phyloP scores from a whole-genome alignment of 73 alveolate species.

The Strombidium stylifer region DNA sequence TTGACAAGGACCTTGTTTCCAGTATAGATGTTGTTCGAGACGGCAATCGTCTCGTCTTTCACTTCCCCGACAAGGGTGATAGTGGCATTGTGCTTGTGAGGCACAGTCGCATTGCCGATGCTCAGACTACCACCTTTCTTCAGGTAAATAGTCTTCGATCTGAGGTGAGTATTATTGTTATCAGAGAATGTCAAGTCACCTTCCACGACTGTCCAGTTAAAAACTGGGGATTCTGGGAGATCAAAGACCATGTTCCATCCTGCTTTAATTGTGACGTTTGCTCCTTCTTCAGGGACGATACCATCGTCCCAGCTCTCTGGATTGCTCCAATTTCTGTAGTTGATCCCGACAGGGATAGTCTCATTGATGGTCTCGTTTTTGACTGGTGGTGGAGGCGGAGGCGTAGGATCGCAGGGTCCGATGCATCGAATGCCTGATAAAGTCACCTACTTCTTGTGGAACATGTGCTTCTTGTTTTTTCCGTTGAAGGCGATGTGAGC shows the following conservation, averaged over 20 bases:
- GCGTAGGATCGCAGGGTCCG: neutral
- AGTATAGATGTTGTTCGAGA: constrained; percentile 26
- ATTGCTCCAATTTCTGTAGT: constrained; percentile 16
- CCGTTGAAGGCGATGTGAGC: neutral
- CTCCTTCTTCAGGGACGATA: constrained; percentile 12
- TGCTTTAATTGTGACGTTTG: constrained; percentile 10
- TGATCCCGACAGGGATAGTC: neutral
- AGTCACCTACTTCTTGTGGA: neutral
- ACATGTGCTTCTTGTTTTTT: neutral
- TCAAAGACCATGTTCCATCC: constrained; percentile 51
- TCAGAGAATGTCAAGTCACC: constrained; percentile 28
- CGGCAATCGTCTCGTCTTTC: neutral
- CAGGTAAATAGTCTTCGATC: constrained; percentile 11
- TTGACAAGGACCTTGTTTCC: constrained; percentile 37
- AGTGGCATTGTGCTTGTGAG: constrained; percentile 54
- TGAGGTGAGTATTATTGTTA: constrained; percentile 13
- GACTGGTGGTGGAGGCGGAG: neutral
- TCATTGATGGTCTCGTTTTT: neutral
- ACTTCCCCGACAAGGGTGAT: constrained; percentile 68
- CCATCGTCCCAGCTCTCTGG: constrained; percentile 17
- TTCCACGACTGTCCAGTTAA: neutral
- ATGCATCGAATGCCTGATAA: neutral
- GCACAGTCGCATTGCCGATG: constrained; percentile 37
- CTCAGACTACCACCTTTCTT: constrained; percentile 54
- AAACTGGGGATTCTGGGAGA: constrained; percentile 6